These are phyloP conservation scores for Pleurotus ostreatus DNA, from an alignment of 768 basidiomycete genomes.

Conservation along the genomic window DNA sequence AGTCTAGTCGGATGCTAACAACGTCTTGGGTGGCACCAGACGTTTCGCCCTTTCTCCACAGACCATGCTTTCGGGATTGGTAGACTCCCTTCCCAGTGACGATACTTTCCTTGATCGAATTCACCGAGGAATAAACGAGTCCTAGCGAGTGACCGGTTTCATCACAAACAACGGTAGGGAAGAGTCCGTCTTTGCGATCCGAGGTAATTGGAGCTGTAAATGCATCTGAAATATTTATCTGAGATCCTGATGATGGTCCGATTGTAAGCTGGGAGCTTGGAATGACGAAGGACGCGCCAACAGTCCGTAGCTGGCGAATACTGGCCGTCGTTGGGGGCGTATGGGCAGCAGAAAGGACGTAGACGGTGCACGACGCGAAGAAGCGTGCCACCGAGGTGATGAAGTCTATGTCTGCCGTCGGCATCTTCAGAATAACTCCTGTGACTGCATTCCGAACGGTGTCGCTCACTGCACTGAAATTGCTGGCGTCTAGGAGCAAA, in stretches of 20 bases:
- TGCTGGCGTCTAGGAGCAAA: conserved; percentile 71
- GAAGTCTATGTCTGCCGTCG: conserved; percentile 68
- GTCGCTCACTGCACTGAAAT: conserved; percentile 72
- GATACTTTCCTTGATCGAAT: conserved; percentile 86
- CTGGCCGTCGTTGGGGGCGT: conserved; percentile 51
- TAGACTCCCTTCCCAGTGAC: conserved; percentile 89
- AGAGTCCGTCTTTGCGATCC: conserved; percentile 88
- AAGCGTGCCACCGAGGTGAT: conserved; percentile 75
- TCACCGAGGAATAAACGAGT: conserved; percentile 89
- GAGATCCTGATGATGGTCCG: conserved; percentile 42
- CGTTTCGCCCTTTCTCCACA: conserved; percentile 97
- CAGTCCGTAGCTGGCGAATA: conserved; percentile 56
- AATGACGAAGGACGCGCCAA: conserved; percentile 65
- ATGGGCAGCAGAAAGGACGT: conserved; percentile 51
- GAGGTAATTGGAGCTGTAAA: conserved; percentile 81
- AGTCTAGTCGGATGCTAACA: conserved; percentile 78
- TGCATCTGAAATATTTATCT: conserved; percentile 76
- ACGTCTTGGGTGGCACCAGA: conserved; percentile 92
- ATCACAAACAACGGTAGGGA: conserved; percentile 88
- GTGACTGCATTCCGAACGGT: conserved; percentile 69
- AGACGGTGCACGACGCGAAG: conserved; percentile 58
- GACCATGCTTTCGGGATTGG: conserved; percentile 91
- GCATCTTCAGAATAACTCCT: conserved; percentile 76
- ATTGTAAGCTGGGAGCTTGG: conserved; percentile 69
- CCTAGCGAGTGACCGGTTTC: conserved; percentile 78